Evolutionary conservation across 768 basidiomycete genomes (phyloP), one percentile per base, ranked within the genome.

Genomic region (Collybia sordida): DNA sequence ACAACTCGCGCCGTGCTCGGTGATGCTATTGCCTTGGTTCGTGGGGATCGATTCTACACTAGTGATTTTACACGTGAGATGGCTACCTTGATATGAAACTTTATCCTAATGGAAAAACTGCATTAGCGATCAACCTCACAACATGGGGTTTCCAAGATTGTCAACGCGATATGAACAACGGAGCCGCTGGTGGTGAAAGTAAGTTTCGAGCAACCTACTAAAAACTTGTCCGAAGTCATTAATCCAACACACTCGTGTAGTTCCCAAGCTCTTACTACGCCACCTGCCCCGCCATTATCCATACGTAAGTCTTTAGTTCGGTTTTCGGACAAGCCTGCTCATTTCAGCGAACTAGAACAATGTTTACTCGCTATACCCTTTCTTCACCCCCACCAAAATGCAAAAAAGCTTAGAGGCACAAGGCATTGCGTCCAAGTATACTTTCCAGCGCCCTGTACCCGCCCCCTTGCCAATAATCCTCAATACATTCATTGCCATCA

Each of bases 91-190:
- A n/a, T 40, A 24, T 12, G 6, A 17, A 25, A 23, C 28, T 28
- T n/a, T 12, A n/a, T 12, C n/a, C 4, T n/a, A 19, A 19, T 21
- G 17, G 4, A 43, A 34, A 39, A 25, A 9, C 19, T 49, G 41
- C 23, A 42, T 3, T 49, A 79, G 77, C 78, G 1, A 59, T 57
- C 31, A 72, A 75, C 50, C 54, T 81, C 38, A 81, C 80, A 0
- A 61, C 74, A 1, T 82, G 79, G 79, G 80, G 80, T 19, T 79
- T 67, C 63, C 63, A 74, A 25, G 80, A 81, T 53, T 75, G 72
- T 55, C 65, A 70, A 22, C 62, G 72, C 15, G 72, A 79, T 40
- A 57, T 59, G 58, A 53, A 65, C 63, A 28, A 62, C 58, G 49
- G 73, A 65, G 45, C 59, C 53, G 0, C 37, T 64, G 48, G 64